phyloP scores from a whole-genome alignment of 1,139 yeast genomes.

The Schizosaccharomyces versatilis region DNA sequence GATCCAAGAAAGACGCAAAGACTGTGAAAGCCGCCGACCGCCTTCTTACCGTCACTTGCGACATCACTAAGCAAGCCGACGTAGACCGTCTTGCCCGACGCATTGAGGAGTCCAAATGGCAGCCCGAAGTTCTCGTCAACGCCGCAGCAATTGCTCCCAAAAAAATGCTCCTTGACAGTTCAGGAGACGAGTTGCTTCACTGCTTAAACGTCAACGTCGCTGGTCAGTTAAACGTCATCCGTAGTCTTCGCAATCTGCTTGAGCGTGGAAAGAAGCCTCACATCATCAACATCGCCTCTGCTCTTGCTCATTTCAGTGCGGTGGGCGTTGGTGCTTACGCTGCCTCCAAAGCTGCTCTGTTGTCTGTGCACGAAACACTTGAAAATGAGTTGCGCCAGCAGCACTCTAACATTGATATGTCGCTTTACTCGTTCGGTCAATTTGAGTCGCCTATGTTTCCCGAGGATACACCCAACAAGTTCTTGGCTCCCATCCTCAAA shows the following conservation, averaged over 20 bases:
- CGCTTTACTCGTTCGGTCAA: background rate
- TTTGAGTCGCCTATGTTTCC: background rate
- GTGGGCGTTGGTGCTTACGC: constrained; percentile 1
- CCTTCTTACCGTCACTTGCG: background rate
- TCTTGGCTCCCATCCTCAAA: background rate
- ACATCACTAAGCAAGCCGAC: background rate
- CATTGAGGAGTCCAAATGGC: background rate
- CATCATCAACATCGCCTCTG: background rate
- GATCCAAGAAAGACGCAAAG: background rate
- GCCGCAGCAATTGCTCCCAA: background rate
- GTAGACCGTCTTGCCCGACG: background rate
- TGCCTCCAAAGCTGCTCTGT: background rate
- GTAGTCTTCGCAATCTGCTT: background rate
- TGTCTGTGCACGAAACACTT: background rate
- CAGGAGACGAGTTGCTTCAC: background rate
- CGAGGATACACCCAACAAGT: background rate
- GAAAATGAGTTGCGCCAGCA: background rate
- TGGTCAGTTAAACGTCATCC: background rate
- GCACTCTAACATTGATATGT: background rate
- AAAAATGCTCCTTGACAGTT: background rate
- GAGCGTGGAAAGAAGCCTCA: background rate
- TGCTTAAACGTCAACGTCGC: background rate
- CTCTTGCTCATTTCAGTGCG: constrained; percentile 1
- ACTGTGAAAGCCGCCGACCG: background rate
- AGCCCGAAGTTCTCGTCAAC: background rate